Evolutionary conservation across 1,284 basidiomycete genomes (phyloP).

Genomic region (Phellopilus nigrolimitatus): DNA sequence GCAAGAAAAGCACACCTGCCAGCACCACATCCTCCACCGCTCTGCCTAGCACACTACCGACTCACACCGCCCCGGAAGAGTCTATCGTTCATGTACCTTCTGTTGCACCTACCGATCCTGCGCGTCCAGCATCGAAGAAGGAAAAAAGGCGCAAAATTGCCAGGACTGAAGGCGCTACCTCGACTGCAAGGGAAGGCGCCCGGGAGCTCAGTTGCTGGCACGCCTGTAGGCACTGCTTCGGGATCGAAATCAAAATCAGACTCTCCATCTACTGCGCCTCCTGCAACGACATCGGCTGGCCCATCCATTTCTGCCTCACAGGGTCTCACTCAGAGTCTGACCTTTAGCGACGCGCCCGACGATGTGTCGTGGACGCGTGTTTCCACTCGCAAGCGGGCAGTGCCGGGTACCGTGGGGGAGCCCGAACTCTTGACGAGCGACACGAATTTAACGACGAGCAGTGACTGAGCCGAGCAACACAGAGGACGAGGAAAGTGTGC

Average conservation of each 20-base stretch:
- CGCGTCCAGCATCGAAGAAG: conserved; percentile 21
- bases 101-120: conserved; percentile 12
- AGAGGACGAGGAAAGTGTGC: conserved; percentile 30
- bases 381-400: conserved; percentile 28
- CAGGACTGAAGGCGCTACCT: conserved; percentile 10
- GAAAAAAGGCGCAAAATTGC: conserved; percentile 19
- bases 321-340: conserved; percentile 2
- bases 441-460: conserved; percentile 46
- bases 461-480: conserved; percentile 47
- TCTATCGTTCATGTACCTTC: no score
- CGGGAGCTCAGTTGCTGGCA: no score
- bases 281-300: no score
- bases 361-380: conserved; percentile 57
- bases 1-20: conserved; percentile 11
- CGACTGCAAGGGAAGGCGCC: no score
- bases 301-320: not conserved
- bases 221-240: not conserved
- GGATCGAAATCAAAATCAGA: not conserved
- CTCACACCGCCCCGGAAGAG: no score
- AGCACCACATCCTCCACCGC: not conserved
- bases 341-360: conserved; percentile 28
- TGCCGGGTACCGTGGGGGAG: conserved; percentile 14
- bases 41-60: not conserved
- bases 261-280: not conserved
- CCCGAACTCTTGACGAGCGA: conserved; percentile 46